These are phyloP conservation scores for Amphibolis antarctica DNA, from an alignment of 106 monocot genomes.

Conservation along the genomic window DNA sequence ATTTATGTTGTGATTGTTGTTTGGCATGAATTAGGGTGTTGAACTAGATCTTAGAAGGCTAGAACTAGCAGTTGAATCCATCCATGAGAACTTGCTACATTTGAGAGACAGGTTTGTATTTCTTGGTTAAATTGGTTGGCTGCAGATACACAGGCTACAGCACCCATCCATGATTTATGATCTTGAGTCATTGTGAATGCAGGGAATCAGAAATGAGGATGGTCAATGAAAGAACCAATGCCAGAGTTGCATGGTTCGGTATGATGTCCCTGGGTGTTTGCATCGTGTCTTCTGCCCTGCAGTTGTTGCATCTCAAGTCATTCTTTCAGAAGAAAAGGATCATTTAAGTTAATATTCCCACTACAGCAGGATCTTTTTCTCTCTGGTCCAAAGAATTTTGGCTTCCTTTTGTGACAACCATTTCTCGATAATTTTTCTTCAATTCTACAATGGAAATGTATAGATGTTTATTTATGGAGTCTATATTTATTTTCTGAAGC, in stretches of 20 bases:
- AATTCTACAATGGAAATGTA: too few species aligned
- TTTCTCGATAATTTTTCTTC: too few species aligned
- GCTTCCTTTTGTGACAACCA: too few species aligned
- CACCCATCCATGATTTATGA: background rate
- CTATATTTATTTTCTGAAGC: too few species aligned
- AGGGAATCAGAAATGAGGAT: conserved; percentile 86
- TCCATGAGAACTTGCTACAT: conserved; percentile 71
- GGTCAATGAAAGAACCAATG: conserved; percentile 73
- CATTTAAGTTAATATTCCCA: conserved; percentile 29
- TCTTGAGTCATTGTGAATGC: background rate
- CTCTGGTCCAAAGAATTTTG: too few species aligned
- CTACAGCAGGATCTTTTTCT: too few species aligned
- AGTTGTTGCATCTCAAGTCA: conserved; percentile 62
- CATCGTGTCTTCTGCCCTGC: conserved; percentile 44
- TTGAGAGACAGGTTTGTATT: conserved; percentile 44
- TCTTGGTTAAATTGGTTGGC: background rate
- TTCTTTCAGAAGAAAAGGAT: conserved; percentile 83
- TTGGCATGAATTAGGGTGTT: conserved; percentile 45
- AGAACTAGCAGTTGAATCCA: conserved; percentile 58
- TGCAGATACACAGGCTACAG: background rate
- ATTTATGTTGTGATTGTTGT: conserved; percentile 5
- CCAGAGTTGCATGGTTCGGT: conserved; percentile 76
- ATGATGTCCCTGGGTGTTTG: conserved; percentile 68
- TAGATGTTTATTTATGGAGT: too few species aligned
- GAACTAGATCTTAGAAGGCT: conserved; percentile 74